These are phyloP conservation scores for Hamamelis virginiana DNA, from an alignment of 164 flowering plant species.

Conservation along the genomic window DNA sequence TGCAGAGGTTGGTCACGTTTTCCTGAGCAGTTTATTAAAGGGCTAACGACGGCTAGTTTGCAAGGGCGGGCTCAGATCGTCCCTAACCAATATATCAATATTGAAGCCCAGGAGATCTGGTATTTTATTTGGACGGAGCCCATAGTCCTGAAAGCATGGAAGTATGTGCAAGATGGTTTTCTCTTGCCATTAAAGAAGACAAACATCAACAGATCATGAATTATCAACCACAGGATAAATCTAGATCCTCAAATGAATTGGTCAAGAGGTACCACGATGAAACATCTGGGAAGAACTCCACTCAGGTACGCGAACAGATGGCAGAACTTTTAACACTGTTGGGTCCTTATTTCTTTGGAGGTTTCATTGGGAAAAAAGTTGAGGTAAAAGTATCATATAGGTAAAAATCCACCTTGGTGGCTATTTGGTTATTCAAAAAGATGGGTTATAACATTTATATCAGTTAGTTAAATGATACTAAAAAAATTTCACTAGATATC, in stretches of 20 bases:
- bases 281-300: slow-evolving; percentile 27
- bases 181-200: slow-evolving; percentile 56
- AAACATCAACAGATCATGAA: slow-evolving; percentile 21
- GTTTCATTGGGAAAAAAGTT: background rate
- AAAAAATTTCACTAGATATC: background rate
- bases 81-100: too few relatives aligned
- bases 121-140: too few relatives aligned
- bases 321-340: background rate
- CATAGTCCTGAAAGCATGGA: too few relatives aligned
- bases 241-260: slow-evolving; percentile 28
- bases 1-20: too few relatives aligned
- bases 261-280: slow-evolving; percentile 18
- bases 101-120: too few relatives aligned
- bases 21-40: too few relatives aligned
- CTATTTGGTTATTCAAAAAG: background rate
- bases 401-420: background rate
- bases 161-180: too few relatives aligned
- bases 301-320: slow-evolving; percentile 42
- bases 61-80: too few relatives aligned
- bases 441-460: background rate
- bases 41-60: too few relatives aligned
- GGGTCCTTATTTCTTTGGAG: background rate
- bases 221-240: slow-evolving; percentile 22
- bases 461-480: background rate
- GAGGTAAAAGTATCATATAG: background rate